A percentile compares a stretch with the other conserved stretches of the same genome.
Conservation (phyloP, 139 green algal species). For the Nannochloris sp. region DNA sequence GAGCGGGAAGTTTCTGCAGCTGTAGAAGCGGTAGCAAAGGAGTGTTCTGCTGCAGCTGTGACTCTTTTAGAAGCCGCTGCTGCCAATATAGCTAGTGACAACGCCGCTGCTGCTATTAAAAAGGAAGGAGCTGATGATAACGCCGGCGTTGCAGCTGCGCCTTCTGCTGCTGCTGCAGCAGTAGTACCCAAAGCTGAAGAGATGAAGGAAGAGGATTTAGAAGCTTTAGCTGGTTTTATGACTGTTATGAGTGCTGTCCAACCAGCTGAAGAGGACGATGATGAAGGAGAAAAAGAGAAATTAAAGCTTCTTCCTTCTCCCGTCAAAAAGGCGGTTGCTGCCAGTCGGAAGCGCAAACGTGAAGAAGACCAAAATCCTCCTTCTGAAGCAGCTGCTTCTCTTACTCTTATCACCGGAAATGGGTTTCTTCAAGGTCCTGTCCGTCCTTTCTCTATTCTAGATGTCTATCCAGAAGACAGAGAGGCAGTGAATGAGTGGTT, state of each 20-base stretch:
- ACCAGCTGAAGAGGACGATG: too few species aligned
- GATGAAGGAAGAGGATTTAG: constrained; percentile 6
- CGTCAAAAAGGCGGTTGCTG: background rate
- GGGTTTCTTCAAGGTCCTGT: constrained; percentile 4
- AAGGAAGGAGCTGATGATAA: background rate
- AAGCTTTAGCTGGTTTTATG: constrained; percentile 7
- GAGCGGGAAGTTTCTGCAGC: background rate
- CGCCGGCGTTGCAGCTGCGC: background rate
- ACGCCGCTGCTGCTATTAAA: background rate
- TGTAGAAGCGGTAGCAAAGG: background rate
- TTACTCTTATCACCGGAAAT: background rate
- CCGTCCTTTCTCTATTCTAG: background rate
- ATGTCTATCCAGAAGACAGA: constrained; percentile 6
- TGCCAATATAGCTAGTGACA: background rate
- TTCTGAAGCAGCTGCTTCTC: background rate
- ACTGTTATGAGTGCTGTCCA: background rate
- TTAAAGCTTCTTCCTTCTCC: background rate
- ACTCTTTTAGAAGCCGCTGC: background rate
- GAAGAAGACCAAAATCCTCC: background rate
- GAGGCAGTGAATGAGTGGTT: constrained; percentile 3
- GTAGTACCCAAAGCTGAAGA: background rate
- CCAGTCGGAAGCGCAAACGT: background rate
- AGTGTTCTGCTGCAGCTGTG: background rate
- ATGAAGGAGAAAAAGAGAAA: background rate
- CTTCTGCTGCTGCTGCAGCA: background rate